phyloP scores from a whole-genome alignment of 2,329 filamentous ascomycete genomes.

The Botrytis hyacinthi region DNA sequence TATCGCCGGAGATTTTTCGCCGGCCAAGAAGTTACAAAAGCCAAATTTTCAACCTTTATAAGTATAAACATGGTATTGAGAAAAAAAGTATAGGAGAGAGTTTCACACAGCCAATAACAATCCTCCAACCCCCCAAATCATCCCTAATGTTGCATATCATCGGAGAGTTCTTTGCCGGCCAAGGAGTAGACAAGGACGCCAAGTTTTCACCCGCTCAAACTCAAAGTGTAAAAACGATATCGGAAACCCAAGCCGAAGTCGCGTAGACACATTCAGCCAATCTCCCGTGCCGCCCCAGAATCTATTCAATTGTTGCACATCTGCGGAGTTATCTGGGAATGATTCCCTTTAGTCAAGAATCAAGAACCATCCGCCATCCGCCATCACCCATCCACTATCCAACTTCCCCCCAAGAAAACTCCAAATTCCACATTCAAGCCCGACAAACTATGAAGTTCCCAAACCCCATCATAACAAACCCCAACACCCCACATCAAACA shows the following conservation, averaged over 20 bases:
- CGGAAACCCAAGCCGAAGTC: background rate
- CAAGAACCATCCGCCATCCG: too few species aligned
- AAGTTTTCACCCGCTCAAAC: background rate
- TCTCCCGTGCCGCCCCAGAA: rapidly evolving
- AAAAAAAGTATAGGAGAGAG: too few species aligned
- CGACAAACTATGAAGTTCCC: background rate
- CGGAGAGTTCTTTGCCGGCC: background rate
- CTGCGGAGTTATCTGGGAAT: background rate
- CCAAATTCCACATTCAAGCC: too few species aligned
- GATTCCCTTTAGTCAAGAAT: too few species aligned
- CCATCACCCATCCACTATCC: background rate
- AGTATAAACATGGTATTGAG: background rate
- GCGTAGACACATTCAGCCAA: background rate
- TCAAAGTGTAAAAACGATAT: background rate
- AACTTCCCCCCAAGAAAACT: too few species aligned
- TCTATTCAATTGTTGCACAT: background rate
- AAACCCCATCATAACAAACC: too few species aligned
- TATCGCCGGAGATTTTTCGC: background rate
- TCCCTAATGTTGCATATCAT: background rate
- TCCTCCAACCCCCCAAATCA: rapidly evolving
- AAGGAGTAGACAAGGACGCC: background rate
- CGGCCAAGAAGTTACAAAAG: background rate
- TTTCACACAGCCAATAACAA: too few species aligned
- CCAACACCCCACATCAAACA: background rate
- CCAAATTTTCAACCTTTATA: background rate